A percentile compares a stretch with the other conserved stretches of the same genome.
Evolutionary conservation across 225 moss, liverwort and hornwort genomes (phyloP).

Genomic region (Rhytidiadelphus loreus): DNA sequence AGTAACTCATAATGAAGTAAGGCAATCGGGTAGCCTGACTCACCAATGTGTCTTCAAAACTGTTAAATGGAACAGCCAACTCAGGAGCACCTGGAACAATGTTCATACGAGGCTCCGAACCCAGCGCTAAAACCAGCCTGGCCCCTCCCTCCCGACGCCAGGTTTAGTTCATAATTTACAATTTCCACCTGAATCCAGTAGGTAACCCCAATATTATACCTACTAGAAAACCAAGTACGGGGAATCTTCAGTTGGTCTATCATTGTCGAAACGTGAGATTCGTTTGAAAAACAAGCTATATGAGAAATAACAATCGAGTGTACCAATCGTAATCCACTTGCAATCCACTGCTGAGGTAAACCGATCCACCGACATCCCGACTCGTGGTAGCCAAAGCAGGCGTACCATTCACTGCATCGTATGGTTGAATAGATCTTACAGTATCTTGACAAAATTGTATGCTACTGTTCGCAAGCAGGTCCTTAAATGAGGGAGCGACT

Average conservation of each 20-base stretch:
- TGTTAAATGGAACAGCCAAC: constrained; percentile 70
- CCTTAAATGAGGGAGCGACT: constrained; percentile 80
- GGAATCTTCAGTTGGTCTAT: not conserved
- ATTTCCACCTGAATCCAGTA: constrained; percentile 39
- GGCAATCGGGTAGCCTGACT: not conserved
- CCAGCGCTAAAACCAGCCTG: constrained; percentile 96
- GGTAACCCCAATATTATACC: constrained; percentile 5
- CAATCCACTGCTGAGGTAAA: constrained; percentile 70
- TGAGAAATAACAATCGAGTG: not conserved
- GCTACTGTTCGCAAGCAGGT: constrained; percentile 59
- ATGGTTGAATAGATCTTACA: constrained; percentile 63
- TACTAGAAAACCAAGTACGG: not conserved
- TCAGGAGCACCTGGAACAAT: constrained; percentile 74
- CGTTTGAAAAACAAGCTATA: not conserved
- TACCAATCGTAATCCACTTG: constrained; percentile 96
- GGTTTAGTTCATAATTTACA: constrained; percentile 32
- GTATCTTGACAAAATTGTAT: constrained; percentile 61
- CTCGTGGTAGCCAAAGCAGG: constrained; percentile 37
- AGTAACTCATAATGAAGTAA: not conserved
- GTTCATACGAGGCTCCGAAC: constrained; percentile 78
- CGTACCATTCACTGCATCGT: constrained; percentile 44
- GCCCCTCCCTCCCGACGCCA: constrained; percentile 42
- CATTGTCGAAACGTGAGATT: not conserved
- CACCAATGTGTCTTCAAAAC: constrained; percentile 76
- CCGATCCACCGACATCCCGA: constrained; percentile 65